Evolutionary conservation across 2,329 filamentous ascomycete species (phyloP).

Genomic region (Colletotrichum viniferum): DNA sequence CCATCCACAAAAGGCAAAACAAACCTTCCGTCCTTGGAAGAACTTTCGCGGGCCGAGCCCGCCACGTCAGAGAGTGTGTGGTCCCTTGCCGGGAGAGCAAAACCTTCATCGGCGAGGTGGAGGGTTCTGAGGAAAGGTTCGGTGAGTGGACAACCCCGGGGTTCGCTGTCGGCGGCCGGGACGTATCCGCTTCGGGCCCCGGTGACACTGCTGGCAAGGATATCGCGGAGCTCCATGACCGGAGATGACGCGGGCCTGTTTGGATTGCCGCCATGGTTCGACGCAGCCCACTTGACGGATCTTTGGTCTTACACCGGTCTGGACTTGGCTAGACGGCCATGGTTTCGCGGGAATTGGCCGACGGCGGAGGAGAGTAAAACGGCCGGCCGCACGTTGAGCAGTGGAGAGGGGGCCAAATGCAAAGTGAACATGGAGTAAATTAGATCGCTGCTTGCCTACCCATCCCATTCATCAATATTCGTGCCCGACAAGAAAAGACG

Average conservation of each 20-base stretch:
- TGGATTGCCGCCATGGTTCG: not conserved
- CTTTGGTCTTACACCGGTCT: not conserved
- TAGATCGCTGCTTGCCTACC: not conserved
- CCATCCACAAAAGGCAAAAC: not conserved
- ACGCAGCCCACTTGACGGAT: not conserved
- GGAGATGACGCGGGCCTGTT: not conserved
- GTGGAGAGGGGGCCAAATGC: not conserved
- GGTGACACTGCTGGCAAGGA: not conserved
- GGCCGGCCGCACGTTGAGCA: not conserved
- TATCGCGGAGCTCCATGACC: not conserved
- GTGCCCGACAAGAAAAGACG: not conserved
- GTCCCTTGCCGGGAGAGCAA: not conserved
- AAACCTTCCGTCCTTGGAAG: not conserved
- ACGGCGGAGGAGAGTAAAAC: not conserved
- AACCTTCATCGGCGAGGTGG: not conserved
- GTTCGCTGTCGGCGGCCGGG: conserved; percentile 1
- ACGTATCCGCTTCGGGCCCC: not conserved
- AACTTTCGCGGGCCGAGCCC: not conserved
- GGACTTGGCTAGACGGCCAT: not conserved
- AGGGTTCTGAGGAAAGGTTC: not conserved
- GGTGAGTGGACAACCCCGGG: not conserved
- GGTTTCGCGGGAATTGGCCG: not conserved
- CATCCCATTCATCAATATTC: not conserved
- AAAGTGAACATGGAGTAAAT: not conserved
- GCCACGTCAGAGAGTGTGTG: not conserved